A percentile compares a stretch with the other conserved stretches of the same genome.
These are phyloP conservation scores for Coemansia sp. DNA, from an alignment of 192 early-diverging fungal species.

Conservation along the genomic window DNA sequence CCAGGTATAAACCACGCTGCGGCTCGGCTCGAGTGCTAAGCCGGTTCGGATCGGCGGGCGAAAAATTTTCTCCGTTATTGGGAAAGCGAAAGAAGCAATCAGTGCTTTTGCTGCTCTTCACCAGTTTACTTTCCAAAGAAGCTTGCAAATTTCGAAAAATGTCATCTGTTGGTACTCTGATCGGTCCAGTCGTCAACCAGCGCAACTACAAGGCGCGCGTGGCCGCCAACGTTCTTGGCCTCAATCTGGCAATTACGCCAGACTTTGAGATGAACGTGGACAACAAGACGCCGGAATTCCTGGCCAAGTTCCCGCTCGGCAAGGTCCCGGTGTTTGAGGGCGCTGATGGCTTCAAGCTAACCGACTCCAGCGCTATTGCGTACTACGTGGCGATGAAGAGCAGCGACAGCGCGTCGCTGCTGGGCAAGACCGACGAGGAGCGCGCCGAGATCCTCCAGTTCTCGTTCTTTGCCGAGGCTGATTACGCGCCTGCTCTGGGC, in stretches of 20 bases:
- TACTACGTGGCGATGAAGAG: slow-evolving; percentile 65
- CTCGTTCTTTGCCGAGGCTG: slow-evolving; percentile 58
- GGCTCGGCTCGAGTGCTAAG: too few species aligned
- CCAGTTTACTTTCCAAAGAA: too few species aligned
- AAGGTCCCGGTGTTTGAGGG: slow-evolving; percentile 89
- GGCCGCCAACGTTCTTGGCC: slow-evolving; percentile 72
- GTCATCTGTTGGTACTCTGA: slow-evolving; percentile 43
- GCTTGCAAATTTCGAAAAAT: slow-evolving; percentile 12
- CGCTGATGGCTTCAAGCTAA: slow-evolving; percentile 67
- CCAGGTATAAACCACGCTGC: too few species aligned
- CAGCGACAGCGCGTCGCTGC: slow-evolving; percentile 46
- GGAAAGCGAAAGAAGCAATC: too few species aligned
- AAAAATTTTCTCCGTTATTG: too few species aligned
- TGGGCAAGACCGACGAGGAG: slow-evolving; percentile 59
- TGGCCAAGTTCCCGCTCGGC: slow-evolving; percentile 87
- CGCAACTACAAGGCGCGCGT: slow-evolving; percentile 63
- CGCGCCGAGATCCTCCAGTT: slow-evolving; percentile 62
- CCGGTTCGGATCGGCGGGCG: too few species aligned
- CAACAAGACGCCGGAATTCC: slow-evolving; percentile 78
- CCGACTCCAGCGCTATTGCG: slow-evolving; percentile 87
- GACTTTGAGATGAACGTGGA: slow-evolving; percentile 62
- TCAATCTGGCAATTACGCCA: slow-evolving; percentile 63
- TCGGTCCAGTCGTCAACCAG: slow-evolving; percentile 23
- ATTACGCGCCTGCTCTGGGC: slow-evolving; percentile 42
- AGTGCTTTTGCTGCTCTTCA: too few species aligned